Evolutionary conservation across 257 asterid genomes (phyloP), one percentile per base, ranked within the genome.

Genomic region (Buddleja alternifolia): DNA sequence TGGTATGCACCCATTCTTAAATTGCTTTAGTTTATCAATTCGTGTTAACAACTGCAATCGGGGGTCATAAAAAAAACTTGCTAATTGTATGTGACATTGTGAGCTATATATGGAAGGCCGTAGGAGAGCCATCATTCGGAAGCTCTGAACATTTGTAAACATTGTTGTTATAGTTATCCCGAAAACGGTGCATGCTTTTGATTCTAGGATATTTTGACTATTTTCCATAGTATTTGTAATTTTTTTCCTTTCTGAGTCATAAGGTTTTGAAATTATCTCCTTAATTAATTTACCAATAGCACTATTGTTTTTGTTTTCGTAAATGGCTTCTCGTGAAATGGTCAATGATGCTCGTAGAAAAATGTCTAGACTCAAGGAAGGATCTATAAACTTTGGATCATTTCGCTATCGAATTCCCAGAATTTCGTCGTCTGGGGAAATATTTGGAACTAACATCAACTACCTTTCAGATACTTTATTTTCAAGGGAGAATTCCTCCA

Each of bases 1-100:
- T 93, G 94, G 97, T 92, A 85, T 53, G 84, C 25, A 37, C 40
- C 72, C 73, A 9, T 24, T 71, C 39, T 64, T 37, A 25, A n/a
- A 48, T 60, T 70, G 63, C 55, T 58, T 5, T 44, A 24, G 10
- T 39, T 25, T 75, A 6, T 16, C 40, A 7, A 57, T 52, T 16
- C 32, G 17, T 59, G 60, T 59, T 41, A 58, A 51, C 20, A 20
- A 36, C 42, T 66, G 52, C 58, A 61, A 24, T 46, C 44, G 8
- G 21, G 41, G 24, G 57, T 59, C 56, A 45, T 58, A 12, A 66
- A 51, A 11, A 47, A 64, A 24, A 41, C 63, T 10, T 16, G 21
- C 39, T 48, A 29, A 14, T 42, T 41, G 8, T 34, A 45, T 45
- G 24, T 36, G 12, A 3, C 54, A 23, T 10, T 62, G 17, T 9